phyloP scores from a whole-genome alignment of 768 basidiomycete genomes.

The Clitopilus passeckerianus region DNA sequence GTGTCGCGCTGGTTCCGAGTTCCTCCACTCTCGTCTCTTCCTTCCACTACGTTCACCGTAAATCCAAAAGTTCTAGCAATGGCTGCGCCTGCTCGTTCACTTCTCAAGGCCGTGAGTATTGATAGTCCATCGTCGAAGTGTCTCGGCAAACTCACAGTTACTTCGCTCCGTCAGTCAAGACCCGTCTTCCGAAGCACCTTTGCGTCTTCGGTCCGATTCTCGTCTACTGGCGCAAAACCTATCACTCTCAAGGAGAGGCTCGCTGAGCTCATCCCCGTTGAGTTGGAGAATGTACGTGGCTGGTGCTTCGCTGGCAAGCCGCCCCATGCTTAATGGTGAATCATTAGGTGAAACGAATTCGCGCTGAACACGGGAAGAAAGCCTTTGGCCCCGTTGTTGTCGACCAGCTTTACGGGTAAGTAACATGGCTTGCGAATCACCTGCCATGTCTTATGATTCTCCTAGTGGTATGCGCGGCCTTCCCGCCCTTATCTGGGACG shows the following conservation, averaged over 20 bases:
- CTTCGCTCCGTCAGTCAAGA: slow-evolving; percentile 36
- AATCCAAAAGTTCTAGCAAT: slow-evolving; percentile 20
- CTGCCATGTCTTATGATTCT: slow-evolving; percentile 3
- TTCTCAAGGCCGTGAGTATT: slow-evolving; percentile 33
- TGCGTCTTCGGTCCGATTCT: slow-evolving; percentile 47
- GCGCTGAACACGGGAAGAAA: slow-evolving; percentile 87
- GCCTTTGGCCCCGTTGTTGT: slow-evolving; percentile 88
- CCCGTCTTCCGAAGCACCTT: slow-evolving; percentile 36
- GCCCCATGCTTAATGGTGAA: not conserved
- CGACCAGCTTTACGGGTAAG: slow-evolving; percentile 86
- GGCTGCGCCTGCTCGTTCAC: slow-evolving; percentile 32
- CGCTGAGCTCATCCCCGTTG: slow-evolving; percentile 87
- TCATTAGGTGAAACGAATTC: slow-evolving; percentile 72
- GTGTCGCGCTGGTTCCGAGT: slow-evolving; percentile 6
- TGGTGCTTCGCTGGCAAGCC: not conserved
- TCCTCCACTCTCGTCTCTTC: slow-evolving; percentile 12
- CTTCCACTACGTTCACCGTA: slow-evolving; percentile 11
- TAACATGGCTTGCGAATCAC: not conserved
- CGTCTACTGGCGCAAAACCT: slow-evolving; percentile 61
- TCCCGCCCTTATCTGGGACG: slow-evolving; percentile 97
- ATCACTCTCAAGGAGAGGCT: slow-evolving; percentile 88
- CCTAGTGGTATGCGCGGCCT: slow-evolving; percentile 83
- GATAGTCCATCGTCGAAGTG: not conserved
- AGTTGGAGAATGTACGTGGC: slow-evolving; percentile 62
- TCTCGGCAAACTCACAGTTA: slow-evolving; percentile 2